Conservation (phyloP, 2,329 filamentous ascomycete species). For the Aureobasidium sp. region DNA sequence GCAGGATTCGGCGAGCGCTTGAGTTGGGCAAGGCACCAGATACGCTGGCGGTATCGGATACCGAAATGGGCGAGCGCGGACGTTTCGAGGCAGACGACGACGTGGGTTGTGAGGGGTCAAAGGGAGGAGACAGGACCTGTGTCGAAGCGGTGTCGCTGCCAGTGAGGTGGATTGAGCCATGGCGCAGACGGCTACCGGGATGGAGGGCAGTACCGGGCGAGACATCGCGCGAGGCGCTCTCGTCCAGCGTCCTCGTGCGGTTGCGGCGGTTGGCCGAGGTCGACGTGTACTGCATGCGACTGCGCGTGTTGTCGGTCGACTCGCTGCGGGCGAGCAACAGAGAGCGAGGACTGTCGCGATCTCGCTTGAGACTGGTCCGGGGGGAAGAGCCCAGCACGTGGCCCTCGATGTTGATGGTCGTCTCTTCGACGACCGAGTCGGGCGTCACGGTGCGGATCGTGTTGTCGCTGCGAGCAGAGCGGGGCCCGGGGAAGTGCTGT, state of each 20-base stretch:
- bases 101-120: constrained; percentile 5
- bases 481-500: constrained; percentile 1
- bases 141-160: neutral
- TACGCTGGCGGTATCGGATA: constrained; percentile 20
- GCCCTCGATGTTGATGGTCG: constrained; percentile 1
- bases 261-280: constrained; percentile 1
- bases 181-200: neutral
- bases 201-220: neutral
- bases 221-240: neutral
- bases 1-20: constrained; percentile 62
- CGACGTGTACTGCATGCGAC: neutral
- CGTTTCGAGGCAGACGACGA: constrained; percentile 18
- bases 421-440: constrained; percentile 32
- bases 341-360: constrained; percentile 8
- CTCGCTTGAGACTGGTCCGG: constrained; percentile 7
- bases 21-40: constrained; percentile 32
- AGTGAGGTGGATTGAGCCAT: constrained; percentile 8
- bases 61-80: constrained; percentile 21
- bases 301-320: constrained; percentile 1
- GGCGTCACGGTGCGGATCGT: constrained; percentile 60
- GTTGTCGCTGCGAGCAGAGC: constrained; percentile 12
- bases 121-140: neutral
- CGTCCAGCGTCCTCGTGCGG: constrained; percentile 5
- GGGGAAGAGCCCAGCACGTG: constrained; percentile 10
- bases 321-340: constrained; percentile 5